Evolutionary conservation across 2,329 filamentous ascomycete species (phyloP).

Genomic region (Penicillium sp.): DNA sequence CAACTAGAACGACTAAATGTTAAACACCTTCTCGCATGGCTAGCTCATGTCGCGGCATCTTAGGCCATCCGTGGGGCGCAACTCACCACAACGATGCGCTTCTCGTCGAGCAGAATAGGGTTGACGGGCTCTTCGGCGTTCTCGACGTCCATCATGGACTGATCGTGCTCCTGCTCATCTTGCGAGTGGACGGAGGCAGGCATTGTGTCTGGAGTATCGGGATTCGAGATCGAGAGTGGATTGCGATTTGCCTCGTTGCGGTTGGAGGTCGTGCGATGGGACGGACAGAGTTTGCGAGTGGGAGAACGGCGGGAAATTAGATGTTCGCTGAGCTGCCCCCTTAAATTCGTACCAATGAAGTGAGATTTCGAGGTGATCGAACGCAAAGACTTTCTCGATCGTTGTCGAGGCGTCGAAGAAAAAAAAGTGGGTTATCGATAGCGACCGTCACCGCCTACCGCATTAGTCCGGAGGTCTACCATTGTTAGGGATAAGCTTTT

Average conservation of each 20-base stretch:
- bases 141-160: constrained; percentile 45
- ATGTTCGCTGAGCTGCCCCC: not conserved
- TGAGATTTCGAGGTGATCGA: not conserved
- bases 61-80: not conserved
- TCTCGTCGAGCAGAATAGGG: constrained; percentile 40
- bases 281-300: not conserved
- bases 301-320: too few relatives aligned
- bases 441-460: constrained; percentile 20
- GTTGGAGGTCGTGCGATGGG: not conserved
- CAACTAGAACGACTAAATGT: constrained; percentile 56
- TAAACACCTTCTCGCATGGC: not conserved
- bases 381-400: constrained; percentile 9
- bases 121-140: constrained; percentile 20
- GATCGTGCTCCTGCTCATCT: constrained; percentile 38
- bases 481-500: not conserved
- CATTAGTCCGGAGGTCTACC: constrained; percentile 3
- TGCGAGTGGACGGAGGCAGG: constrained; percentile 43
- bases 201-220: constrained; percentile 29
- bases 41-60: not conserved
- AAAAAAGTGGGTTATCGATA: constrained; percentile 34
- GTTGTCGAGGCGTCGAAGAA: constrained; percentile 16
- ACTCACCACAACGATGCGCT: constrained; percentile 65
- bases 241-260: not conserved
- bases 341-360: not conserved
- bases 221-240: not conserved